Base-by-base conservation (phyloP, 768 basidiomycete genomes). In the Amanita pseudoporphyria region DNA sequence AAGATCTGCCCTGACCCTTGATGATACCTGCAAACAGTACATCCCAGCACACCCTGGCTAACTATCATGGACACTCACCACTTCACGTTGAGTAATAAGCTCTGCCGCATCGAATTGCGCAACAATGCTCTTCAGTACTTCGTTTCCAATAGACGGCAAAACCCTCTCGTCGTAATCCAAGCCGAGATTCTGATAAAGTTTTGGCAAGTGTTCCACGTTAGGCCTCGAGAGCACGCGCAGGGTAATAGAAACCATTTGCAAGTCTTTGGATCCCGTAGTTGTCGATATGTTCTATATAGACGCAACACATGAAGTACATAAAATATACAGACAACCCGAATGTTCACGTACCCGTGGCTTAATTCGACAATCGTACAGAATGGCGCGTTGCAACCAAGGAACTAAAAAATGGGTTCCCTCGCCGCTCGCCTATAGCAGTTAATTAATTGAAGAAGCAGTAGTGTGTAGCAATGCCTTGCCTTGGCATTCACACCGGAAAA, bases 171-270 rank as follows among this genome's bases (percentile, higher is more conserved):
- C 96, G 64, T 98, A 99, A 65, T 98, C 96, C 66, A 89, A 64
- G 39, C 96, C 96, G 50, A 99, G 76, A 58, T 77, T 84, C 69
- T 96, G 91, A 71, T 99, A 99, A 62, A 99, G 95, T 70, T 81
- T 89, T 16, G 95, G 63, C 22, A 99, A 74, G 64, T 95, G 89
- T 26, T 77, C 69, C 31, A 85, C 79, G 68, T 98, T 93, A 14
- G 96, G 96, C 45, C 94, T 75, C 19, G 92, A 96, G 57, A 99
- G 79, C 31, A 99, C 95, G 51, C 96, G 87, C 45, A 98, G 78
- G 0, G 95, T 98, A 47, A 99, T 84, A 30, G 94, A 88, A 49
- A 99, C 90, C 92, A 97, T 98, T 68, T 98, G 95, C 68, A 99
- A 71, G 64, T 99, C 93, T 64, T 98, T 98, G 9, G 94, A 97